Evolutionary conservation across 108 stramenopile genomes (phyloP), one percentile per base, ranked within the genome.

Genomic region (Cyclostephanos invisitatus): DNA sequence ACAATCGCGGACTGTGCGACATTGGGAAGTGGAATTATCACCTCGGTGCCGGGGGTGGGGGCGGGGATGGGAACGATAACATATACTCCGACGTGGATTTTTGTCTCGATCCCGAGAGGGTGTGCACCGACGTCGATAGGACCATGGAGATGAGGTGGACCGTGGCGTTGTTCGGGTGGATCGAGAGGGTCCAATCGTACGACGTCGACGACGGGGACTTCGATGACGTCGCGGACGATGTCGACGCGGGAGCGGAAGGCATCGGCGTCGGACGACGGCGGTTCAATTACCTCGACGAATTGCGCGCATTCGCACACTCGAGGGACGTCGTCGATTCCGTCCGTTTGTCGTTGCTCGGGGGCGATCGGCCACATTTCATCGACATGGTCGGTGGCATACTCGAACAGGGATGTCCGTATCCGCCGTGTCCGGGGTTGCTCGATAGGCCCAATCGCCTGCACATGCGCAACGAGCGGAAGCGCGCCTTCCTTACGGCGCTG

Each of bases 61-160:
- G 21, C 17, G 44, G 54, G 36, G 40, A 65, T 2, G 55, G 67
- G 32, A 20, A 25, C 10, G 29, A 57, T 7, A 74, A 36, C 46
- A 29, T 55, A 14, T 79, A 74, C 46, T 4, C 53, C 27, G 72
- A 72, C 29, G 37, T 79, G 25, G 64, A 79, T 59, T 79, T 79
- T 68, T 79, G 78, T 40, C 36, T 48, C 1, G 46, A 67, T 44
- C 78, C 78, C 5, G 78, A 79, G 38, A 72, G 46, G 38, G 68
- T 79, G 18, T 79, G 78, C 55, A 36, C 58, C 27, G 73, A 73
- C 65, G 40, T 17, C 35, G n/a, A n/a, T 22, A 40, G 70, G 40
- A 74, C 67, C 5, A 73, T 68, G 67, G 73, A 74, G 38, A 47
- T 79, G 65, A 65, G 68, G 24, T 79, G 78, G 78, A 59, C 53